Evolutionary conservation across 1,284 basidiomycete genomes (phyloP), one percentile per base, ranked within the genome.

Genomic region (Farysia itapuensis): DNA sequence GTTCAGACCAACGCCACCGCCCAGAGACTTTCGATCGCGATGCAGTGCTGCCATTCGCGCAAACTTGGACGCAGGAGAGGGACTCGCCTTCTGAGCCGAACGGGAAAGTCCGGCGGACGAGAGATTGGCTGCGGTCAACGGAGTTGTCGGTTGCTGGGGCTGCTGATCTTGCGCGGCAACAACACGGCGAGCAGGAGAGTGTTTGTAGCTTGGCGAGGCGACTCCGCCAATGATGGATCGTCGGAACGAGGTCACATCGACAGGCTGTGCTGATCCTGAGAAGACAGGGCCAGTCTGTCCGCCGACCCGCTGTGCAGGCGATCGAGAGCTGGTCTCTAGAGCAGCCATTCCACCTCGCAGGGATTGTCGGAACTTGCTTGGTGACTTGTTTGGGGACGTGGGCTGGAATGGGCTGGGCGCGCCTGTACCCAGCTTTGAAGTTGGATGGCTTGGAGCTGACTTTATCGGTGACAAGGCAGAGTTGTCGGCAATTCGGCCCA

Each of bases 211-310:
- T 8, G 68, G 54, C 28, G 69, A 63, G 9, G 60, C 51, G 8
- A 70, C 39, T 19, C 57, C 66, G 20, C 66, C 68, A 4, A 65
- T 63, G 42, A 71, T 61, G 46, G 69, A 69, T 34, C 54, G 60
- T 11, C 66, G 53, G 60, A 69, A 69, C 9, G 64, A 53, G 20
- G 22, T 39, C 2, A 38, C 28, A 12, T 32, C 39, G n/a, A 42
- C 33, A 5, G 39, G 23, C 15, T 47, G 37, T 26, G 43, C 58
- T n/a, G n/a, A n/a, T n/a, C n/a, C n/a, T n/a, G n/a, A n/a, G n/a
- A n/a, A n/a, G 11, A 31, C 40, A 3, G 52, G 58, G 16, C 44
- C 47, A 11, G 49, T 18, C 6, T 25, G 20, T 12, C 51, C 52
- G 19, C 52, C 48, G 18, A 56, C 42, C 30, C 58, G 58, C 33